Evolutionary conservation across 441 rosid genomes (phyloP), one percentile per base, ranked within the genome.

Genomic region (Euphorbia neoarborescens): DNA sequence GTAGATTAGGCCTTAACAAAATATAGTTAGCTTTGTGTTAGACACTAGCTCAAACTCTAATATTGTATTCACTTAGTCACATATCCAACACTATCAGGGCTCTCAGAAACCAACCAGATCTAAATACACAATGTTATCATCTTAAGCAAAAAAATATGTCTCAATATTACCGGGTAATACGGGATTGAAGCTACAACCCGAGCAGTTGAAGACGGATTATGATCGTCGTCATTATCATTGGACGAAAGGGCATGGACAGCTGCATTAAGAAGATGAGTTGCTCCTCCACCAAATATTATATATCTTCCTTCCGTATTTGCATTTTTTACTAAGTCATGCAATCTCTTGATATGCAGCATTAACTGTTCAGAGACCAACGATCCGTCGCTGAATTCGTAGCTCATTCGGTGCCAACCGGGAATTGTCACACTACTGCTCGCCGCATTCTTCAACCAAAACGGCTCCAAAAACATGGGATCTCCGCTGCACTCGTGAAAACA

Each of bases 341-440:
- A 69, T 25, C 77, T 80, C 7, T 85, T 73, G 69, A 87, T 82
- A 48, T 70, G 76, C n/a, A 13, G 77, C 62, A 80, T 81, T 1
- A 90, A 88, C 76, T 80, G 79, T 58, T 59, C 13, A 1, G 90
- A 90, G 22, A 84, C 71, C 46, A 0, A 14, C 17, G 76, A 60
- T 0, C 17, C 19, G 59, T 81, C 80, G 19, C 9, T 5, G 75
- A 17, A 84, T 3, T 15, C 0, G 63, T 90, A 90, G 75, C 96
- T 82, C 94, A 90, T 84, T 61, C 88, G 78, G 58, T 88, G 90
- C 92, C 90, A 86, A 15, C 89, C 92, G 0, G 94, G 75, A 50
- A 87, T 82, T 28, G 87, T 50, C 22, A 81, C 37, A 19, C 86
- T 83, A 66, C 96, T 88, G 5, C 71, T 79, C n/a, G 69, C 85